Evolutionary conservation across 2,329 filamentous ascomycete genomes (phyloP).

Genomic region (Dichotomopilus funicola): DNA sequence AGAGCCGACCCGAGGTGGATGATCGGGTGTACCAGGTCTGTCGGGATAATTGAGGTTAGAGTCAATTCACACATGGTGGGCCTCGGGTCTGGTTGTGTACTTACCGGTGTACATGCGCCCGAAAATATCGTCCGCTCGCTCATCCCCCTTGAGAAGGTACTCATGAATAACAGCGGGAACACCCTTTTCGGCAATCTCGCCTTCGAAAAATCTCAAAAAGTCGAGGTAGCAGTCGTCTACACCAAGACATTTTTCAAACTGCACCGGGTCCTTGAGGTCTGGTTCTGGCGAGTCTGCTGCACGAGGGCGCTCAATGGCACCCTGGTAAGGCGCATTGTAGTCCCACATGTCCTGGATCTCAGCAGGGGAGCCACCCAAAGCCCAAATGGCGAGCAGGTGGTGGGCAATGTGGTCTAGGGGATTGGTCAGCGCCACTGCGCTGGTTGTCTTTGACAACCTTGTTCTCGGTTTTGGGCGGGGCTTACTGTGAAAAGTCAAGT

Average conservation of each 20-base stretch:
- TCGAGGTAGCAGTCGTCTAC: neutral
- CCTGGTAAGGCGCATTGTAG: slow-evolving; percentile 5
- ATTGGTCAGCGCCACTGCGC: neutral
- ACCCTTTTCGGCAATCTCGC: slow-evolving; percentile 4
- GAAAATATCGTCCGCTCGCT: slow-evolving; percentile 2
- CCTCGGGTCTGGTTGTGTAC: neutral
- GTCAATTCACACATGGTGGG: too few species aligned
- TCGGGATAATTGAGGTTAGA: neutral
- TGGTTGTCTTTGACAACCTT: neutral
- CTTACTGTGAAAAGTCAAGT: slow-evolving; percentile 7
- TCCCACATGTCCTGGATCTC: slow-evolving; percentile 9
- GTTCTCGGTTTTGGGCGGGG: neutral
- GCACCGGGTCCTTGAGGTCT: neutral
- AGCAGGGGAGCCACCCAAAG: neutral
- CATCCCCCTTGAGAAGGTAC: slow-evolving; percentile 8
- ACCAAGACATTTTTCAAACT: slow-evolving; percentile 2
- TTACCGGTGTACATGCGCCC: slow-evolving; percentile 1
- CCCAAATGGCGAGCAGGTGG: slow-evolving; percentile 7
- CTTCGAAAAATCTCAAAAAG: slow-evolving; percentile 4
- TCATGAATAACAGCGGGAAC: slow-evolving; percentile 4
- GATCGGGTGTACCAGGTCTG: slow-evolving; percentile 5
- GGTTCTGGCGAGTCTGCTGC: neutral
- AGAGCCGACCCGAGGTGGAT: slow-evolving; percentile 9
- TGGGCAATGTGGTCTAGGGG: slow-evolving; percentile 5
- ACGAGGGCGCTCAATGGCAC: neutral